Conservation (phyloP, 768 basidiomycete species). For the Leccinum subtestaceum region DNA sequence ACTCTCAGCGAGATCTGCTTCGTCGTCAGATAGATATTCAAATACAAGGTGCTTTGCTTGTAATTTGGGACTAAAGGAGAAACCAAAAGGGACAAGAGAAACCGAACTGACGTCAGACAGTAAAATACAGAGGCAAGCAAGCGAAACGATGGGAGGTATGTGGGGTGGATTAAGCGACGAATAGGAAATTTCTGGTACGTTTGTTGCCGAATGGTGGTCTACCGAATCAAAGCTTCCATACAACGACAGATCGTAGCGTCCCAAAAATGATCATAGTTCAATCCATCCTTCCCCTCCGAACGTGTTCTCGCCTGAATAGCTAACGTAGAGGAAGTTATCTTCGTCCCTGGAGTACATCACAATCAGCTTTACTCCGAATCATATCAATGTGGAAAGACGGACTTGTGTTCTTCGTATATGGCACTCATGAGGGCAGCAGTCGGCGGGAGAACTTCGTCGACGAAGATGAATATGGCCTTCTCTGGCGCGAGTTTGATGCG, state of each 20-base stretch:
- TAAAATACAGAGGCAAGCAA: constrained; percentile 31
- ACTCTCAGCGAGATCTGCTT: not conserved
- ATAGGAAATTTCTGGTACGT: constrained; percentile 17
- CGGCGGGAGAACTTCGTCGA: constrained; percentile 96
- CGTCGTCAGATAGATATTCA: constrained; percentile 11
- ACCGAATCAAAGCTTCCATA: constrained; percentile 22
- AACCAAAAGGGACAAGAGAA: constrained; percentile 1
- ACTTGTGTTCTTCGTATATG: constrained; percentile 99
- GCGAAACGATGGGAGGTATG: constrained; percentile 26
- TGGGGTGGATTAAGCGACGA: constrained; percentile 15
- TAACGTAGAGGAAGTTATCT: constrained; percentile 98
- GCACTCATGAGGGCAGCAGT: constrained; percentile 98
- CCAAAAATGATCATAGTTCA: constrained; percentile 29
- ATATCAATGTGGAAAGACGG: constrained; percentile 32
- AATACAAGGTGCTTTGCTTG: constrained; percentile 21
- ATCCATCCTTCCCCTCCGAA: constrained; percentile 56
- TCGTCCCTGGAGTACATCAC: constrained; percentile 68
- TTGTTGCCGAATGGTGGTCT: constrained; percentile 29
- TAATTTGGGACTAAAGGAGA: constrained; percentile 10
- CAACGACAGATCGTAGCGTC: constrained; percentile 22
- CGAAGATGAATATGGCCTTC: constrained; percentile 99
- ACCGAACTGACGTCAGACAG: constrained; percentile 13
- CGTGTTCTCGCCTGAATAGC: constrained; percentile 98
- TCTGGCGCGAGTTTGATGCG: constrained; percentile 99
- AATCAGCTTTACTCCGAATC: constrained; percentile 26